Evolutionary conservation across 371 early-diverging fungal species (phyloP).

Genomic region (Blyttiomyces sp.): DNA sequence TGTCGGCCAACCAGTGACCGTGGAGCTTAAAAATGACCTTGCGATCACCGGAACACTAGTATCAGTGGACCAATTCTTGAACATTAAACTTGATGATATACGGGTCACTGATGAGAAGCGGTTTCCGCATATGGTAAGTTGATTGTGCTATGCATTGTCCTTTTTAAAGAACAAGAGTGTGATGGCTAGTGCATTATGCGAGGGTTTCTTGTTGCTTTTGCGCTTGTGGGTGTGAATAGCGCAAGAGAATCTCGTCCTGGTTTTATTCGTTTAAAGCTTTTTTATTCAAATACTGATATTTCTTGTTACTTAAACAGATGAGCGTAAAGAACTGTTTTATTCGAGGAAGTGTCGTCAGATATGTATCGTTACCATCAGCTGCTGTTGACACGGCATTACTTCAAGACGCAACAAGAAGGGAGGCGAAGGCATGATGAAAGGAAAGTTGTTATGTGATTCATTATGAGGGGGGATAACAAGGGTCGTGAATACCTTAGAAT

Average conservation of each 20-base stretch:
- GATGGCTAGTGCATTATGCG: neutral
- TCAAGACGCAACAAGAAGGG: constrained; percentile 88
- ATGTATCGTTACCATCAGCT: constrained; percentile 86
- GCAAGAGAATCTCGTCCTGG: neutral
- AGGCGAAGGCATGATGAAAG: constrained; percentile 11
- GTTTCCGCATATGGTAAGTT: constrained; percentile 93
- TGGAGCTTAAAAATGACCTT: constrained; percentile 98
- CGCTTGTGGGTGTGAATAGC: neutral
- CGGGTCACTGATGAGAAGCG: constrained; percentile 80
- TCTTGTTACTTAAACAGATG: constrained; percentile 47
- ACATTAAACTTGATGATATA: constrained; percentile 94
- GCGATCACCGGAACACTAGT: constrained; percentile 88
- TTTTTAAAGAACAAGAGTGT: neutral
- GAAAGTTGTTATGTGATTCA: too few relatives aligned
- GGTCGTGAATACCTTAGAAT: too few relatives aligned
- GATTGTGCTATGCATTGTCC: too few relatives aligned
- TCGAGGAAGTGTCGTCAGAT: constrained; percentile 97
- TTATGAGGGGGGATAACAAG: too few relatives aligned
- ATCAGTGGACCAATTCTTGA: constrained; percentile 98
- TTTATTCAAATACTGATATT: constrained; percentile 4
- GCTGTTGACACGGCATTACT: constrained; percentile 90
- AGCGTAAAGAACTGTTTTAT: constrained; percentile 96
- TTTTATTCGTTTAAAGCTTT: neutral
- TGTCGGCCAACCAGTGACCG: constrained; percentile 91
- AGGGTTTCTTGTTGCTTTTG: constrained; percentile 1